Evolutionary conservation across 2,329 filamentous ascomycete species (phyloP).

Genomic region (Tricladium varicosporioides): DNA sequence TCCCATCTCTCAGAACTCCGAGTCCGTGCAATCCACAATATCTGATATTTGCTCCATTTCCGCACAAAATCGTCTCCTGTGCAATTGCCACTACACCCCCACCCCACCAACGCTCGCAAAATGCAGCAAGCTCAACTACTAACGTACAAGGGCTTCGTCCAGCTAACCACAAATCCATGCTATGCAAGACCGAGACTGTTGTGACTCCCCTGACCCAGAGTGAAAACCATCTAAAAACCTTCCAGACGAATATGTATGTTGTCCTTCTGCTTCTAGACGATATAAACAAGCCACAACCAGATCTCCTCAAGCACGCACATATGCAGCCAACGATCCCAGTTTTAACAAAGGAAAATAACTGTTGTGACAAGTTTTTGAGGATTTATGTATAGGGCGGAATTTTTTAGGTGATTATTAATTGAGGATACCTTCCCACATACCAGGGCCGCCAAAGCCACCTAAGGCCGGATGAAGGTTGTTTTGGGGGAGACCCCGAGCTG

Average conservation of each 20-base stretch:
- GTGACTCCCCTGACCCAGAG: neutral
- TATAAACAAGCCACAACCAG: neutral
- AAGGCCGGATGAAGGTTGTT: slow-evolving; percentile 48
- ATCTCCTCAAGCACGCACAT: neutral
- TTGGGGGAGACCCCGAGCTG: slow-evolving; percentile 46
- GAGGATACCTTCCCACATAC: slow-evolving; percentile 67
- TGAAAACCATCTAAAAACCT: neutral
- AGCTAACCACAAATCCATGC: neutral
- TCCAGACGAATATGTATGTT: neutral
- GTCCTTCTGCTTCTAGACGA: neutral
- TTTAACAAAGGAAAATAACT: slow-evolving; percentile 16
- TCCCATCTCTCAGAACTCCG: neutral
- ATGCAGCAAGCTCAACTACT: neutral
- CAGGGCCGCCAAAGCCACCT: slow-evolving; percentile 52
- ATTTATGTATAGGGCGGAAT: slow-evolving; percentile 13
- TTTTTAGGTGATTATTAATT: slow-evolving; percentile 34
- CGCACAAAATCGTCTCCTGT: neutral
- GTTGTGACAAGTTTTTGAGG: slow-evolving; percentile 14
- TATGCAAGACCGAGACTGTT: neutral
- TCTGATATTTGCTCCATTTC: neutral
- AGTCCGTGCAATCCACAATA: neutral
- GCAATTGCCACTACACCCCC: neutral
- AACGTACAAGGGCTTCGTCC: neutral
- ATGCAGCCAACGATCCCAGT: neutral
- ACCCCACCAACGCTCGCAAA: neutral